These are phyloP conservation scores for Colletotrichum eremochloae DNA, from an alignment of 2,329 filamentous ascomycete species.

Conservation along the genomic window DNA sequence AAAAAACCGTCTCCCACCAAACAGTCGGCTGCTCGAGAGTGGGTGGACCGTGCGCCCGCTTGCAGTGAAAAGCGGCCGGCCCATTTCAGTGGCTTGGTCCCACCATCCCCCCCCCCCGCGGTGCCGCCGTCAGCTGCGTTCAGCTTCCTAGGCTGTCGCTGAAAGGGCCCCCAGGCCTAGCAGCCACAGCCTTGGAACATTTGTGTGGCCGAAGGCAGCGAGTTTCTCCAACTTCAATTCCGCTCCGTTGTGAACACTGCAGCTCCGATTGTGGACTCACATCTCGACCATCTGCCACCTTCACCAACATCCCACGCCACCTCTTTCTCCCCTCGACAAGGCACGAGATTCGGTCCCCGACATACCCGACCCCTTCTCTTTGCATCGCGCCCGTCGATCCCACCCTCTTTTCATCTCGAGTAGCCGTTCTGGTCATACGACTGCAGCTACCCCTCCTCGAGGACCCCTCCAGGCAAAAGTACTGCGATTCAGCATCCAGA, in stretches of 20 bases:
- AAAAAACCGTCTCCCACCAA: background rate
- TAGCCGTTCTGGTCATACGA: slow-evolving; percentile 21
- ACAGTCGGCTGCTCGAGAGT: background rate
- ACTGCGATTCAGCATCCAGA: slow-evolving; percentile 24
- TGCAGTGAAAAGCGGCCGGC: slow-evolving; percentile 3
- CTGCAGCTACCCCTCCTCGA: slow-evolving; percentile 39
- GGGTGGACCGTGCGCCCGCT: slow-evolving; percentile 7
- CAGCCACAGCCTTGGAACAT: slow-evolving; percentile 35
- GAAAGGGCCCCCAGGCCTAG: background rate
- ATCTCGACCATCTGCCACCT: background rate
- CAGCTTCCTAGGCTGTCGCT: background rate
- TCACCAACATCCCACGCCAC: slow-evolving; percentile 32
- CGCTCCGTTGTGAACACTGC: slow-evolving; percentile 19
- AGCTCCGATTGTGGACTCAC: slow-evolving; percentile 40
- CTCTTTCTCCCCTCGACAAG: slow-evolving; percentile 20
- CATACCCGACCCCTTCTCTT: slow-evolving; percentile 33
- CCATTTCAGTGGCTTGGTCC: slow-evolving; percentile 9
- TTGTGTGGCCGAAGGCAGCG: slow-evolving; percentile 30
- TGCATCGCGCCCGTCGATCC: slow-evolving; percentile 8
- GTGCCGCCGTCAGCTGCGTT: background rate
- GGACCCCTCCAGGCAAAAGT: slow-evolving; percentile 29
- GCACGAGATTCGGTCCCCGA: slow-evolving; percentile 39
- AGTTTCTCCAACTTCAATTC: slow-evolving; percentile 25
- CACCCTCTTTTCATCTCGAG: background rate
- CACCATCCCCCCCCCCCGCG: slow-evolving; percentile 1